Evolutionary conservation across 2,329 filamentous ascomycete species (phyloP).

Genomic region (Diplocarpon rosae): DNA sequence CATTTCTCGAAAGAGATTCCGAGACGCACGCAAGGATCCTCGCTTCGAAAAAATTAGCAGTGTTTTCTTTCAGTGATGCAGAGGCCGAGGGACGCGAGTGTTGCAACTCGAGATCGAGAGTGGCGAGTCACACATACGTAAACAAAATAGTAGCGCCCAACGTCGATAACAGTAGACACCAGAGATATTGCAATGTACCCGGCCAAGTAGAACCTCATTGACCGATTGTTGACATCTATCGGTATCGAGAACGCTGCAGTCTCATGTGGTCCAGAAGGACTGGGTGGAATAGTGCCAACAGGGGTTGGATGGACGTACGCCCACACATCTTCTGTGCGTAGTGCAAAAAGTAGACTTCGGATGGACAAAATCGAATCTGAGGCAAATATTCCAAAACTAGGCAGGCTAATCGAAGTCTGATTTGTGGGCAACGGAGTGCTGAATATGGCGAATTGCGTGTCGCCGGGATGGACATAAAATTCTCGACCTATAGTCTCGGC

Average conservation of each 20-base stretch:
- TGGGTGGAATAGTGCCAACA: neutral
- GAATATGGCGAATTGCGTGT: slow-evolving; percentile 1
- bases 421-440: neutral
- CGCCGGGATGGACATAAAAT: neutral
- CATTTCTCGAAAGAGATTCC: slow-evolving; percentile 52
- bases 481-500: neutral
- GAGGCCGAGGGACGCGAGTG: too few relatives aligned
- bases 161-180: slow-evolving; percentile 37
- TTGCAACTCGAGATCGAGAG: too few relatives aligned
- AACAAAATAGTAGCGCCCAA: slow-evolving; percentile 44
- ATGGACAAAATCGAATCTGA: too few relatives aligned
- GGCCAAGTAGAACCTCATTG: slow-evolving; percentile 46
- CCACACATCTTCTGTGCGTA: neutral
- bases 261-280: neutral
- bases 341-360: neutral
- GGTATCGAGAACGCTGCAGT: slow-evolving; percentile 1
- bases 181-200: slow-evolving; percentile 54
- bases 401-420: neutral
- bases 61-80: too few relatives aligned
- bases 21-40: slow-evolving; percentile 55
- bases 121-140: slow-evolving; percentile 28
- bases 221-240: slow-evolving; percentile 6
- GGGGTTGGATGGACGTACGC: neutral
- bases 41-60: slow-evolving; percentile 8
- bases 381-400: too few relatives aligned